Evolutionary conservation across 805 yeast species (phyloP), one percentile per base, ranked within the genome.

Genomic region (Metschnikowia kofuensis): DNA sequence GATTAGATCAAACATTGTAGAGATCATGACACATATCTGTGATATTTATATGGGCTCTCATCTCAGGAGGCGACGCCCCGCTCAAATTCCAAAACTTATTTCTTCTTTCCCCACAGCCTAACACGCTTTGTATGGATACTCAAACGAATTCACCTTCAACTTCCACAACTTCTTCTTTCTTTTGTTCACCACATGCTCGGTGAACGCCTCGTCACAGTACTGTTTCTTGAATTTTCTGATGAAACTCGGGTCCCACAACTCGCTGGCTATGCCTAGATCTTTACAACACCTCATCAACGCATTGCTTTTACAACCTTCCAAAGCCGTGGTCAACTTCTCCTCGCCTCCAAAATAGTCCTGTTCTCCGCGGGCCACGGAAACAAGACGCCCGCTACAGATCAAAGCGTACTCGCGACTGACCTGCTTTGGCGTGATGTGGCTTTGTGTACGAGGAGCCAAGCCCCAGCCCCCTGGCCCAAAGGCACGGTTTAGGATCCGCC

Each of bases 401-500:
- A 94, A 72, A 0, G 89, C 97, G 62, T 89, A 94, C 64, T 94
- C 99, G 55, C 98, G 77, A 10, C 96, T 89, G 31, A 94, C 83
- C 43, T 83, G 76, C 53, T 79, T 82, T 30, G 83, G 78, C 1
- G 96, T 85, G 31, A 94, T 82, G 45, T 81, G 72, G 0, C 96
- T 86, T 55, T 87, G 92, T 0, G 96, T 83, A 48, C 99, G 74
- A 10, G 99, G 98, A 0, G 95, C 96, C 48, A 94, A 73, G 0
- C 98, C 98, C 99, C 99, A 94, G 1, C 96, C 97, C 28, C 99
- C 99, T 7, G 99, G 97, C 4, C 99, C 99, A 73, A 94, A 92
- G 0, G 98, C 95, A 35, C 77, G 76, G 68, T 92, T 92, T 56
- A 94, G 69, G 21, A 91, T 85, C 40, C 99, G 78, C 55, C 99